Percentiles rank a stretch among this genome's conserved stretches.
Conservation (phyloP, 2,329 filamentous ascomycete genomes). For the Fusarium falciforme region DNA sequence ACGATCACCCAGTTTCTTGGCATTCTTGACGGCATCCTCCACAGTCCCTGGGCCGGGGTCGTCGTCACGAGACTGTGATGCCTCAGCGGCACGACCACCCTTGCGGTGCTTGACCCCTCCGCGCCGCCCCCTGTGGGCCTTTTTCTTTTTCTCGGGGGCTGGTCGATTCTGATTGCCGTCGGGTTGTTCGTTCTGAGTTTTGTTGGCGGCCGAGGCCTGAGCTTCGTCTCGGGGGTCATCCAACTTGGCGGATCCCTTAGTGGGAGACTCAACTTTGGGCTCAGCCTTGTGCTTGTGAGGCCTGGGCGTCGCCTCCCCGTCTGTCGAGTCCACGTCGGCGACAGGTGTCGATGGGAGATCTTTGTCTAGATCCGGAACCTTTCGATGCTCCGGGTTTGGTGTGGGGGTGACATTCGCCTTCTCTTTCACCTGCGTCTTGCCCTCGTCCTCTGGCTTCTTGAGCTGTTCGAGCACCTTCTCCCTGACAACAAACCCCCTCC, state of each 20-base stretch:
- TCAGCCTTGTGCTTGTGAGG: constrained; percentile 12
- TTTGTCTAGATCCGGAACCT: constrained; percentile 2
- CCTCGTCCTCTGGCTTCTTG: constrained; percentile 5
- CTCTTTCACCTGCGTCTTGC: background rate
- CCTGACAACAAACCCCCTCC: background rate
- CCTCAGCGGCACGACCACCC: constrained; percentile 64
- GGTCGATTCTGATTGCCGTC: constrained; percentile 17
- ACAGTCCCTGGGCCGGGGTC: constrained; percentile 59
- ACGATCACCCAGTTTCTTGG: constrained; percentile 67
- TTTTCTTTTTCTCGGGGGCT: constrained; percentile 69
- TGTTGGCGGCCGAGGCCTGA: background rate
- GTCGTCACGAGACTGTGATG: constrained; percentile 62
- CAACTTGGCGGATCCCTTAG: constrained; percentile 3
- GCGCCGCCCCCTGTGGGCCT: constrained; percentile 76
- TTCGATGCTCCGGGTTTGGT: constrained; percentile 13
- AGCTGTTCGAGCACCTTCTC: constrained; percentile 1
- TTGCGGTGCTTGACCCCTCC: constrained; percentile 77
- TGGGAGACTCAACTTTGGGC: background rate
- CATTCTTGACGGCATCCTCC: constrained; percentile 71
- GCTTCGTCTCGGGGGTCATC: background rate
- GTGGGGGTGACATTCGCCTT: background rate
- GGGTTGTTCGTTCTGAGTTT: background rate
- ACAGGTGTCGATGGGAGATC: constrained; percentile 6
- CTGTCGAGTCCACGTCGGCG: constrained; percentile 20
- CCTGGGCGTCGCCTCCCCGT: constrained; percentile 27